A percentile compares a stretch with the other conserved stretches of the same genome.
phyloP scores from a whole-genome alignment of 2,329 filamentous ascomycete genomes.

The Epichloe bromicola region DNA sequence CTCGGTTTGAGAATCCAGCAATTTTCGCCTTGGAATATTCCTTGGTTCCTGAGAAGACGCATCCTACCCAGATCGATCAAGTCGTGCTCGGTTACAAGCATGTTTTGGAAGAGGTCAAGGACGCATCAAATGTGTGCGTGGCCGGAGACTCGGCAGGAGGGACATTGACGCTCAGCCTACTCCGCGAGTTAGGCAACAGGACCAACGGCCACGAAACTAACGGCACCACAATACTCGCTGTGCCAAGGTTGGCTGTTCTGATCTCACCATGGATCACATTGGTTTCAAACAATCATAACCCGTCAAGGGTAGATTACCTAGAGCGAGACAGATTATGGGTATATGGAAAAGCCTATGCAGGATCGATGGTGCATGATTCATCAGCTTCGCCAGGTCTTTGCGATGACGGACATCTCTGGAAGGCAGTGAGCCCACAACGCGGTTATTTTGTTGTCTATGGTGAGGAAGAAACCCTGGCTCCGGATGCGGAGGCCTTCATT shows the following conservation, averaged over 20 bases:
- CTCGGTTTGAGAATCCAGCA: conserved; percentile 61
- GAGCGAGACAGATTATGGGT: conserved; percentile 50
- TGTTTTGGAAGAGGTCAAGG: conserved; percentile 43
- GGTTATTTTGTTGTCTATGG: conserved; percentile 64
- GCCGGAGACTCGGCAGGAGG: conserved; percentile 72
- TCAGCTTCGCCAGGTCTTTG: conserved; percentile 55
- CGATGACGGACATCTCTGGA: conserved; percentile 53
- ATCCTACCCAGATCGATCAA: conserved; percentile 62
- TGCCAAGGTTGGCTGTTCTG: conserved; percentile 46
- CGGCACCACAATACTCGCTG: conserved; percentile 13
- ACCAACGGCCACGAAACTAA: neutral
- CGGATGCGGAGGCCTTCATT: conserved; percentile 52
- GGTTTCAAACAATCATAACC: conserved; percentile 50
- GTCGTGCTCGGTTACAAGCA: conserved; percentile 58
- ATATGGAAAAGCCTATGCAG: conserved; percentile 57
- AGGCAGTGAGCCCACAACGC: conserved; percentile 46
- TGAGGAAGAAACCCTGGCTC: conserved; percentile 63
- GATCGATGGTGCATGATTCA: conserved; percentile 24
- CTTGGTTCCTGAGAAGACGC: conserved; percentile 59
- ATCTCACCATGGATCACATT: conserved; percentile 76
- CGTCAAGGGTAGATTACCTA: conserved; percentile 65
- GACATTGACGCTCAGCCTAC: conserved; percentile 57
- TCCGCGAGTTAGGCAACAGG: conserved; percentile 48
- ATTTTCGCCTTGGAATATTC: conserved; percentile 73
- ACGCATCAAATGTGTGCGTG: conserved; percentile 53